These are phyloP conservation scores for Pseudozyma tsukubaensis DNA, from an alignment of 1,284 basidiomycete species.

Conservation along the genomic window DNA sequence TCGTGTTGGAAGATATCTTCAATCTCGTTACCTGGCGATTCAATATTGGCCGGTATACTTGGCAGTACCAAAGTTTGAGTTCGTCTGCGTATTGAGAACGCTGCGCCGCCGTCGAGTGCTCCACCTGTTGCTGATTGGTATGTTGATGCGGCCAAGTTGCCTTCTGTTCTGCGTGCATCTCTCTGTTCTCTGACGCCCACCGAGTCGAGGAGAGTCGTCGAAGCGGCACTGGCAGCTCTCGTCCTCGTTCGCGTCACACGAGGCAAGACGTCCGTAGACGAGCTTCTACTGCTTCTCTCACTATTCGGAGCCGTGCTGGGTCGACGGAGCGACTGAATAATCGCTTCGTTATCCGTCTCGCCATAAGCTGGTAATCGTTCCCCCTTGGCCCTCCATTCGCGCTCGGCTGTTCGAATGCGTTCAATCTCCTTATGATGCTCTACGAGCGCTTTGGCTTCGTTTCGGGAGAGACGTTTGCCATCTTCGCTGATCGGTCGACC, in stretches of 20 bases:
- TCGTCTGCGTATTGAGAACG: slow-evolving; percentile 32
- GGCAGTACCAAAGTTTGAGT: slow-evolving; percentile 22
- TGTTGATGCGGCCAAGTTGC: slow-evolving; percentile 21
- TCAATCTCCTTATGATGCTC: slow-evolving; percentile 46
- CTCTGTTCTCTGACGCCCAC: slow-evolving; percentile 9
- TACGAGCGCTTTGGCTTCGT: slow-evolving; percentile 44
- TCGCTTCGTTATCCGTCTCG: slow-evolving; percentile 37
- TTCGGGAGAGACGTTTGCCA: slow-evolving; percentile 41
- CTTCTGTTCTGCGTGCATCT: slow-evolving; percentile 16
- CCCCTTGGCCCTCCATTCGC: slow-evolving; percentile 45
- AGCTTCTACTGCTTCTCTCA: neutral
- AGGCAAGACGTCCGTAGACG: too few relatives aligned
- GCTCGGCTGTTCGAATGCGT: slow-evolving; percentile 46
- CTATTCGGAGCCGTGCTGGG: slow-evolving; percentile 32
- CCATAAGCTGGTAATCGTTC: slow-evolving; percentile 38
- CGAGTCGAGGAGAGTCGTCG: slow-evolving; percentile 10
- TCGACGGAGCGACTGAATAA: slow-evolving; percentile 32
- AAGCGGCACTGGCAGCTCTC: slow-evolving; percentile 21
- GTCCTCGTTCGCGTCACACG: slow-evolving; percentile 1
- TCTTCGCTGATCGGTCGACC: slow-evolving; percentile 44
- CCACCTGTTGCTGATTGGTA: slow-evolving; percentile 17
- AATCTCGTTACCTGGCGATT: slow-evolving; percentile 27
- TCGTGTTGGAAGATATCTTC: slow-evolving; percentile 50
- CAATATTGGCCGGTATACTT: slow-evolving; percentile 23
- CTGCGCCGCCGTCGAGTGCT: slow-evolving; percentile 15